Evolutionary conservation across 805 yeast genomes (phyloP).

Genomic region (Sugiyamaella floridensis): DNA sequence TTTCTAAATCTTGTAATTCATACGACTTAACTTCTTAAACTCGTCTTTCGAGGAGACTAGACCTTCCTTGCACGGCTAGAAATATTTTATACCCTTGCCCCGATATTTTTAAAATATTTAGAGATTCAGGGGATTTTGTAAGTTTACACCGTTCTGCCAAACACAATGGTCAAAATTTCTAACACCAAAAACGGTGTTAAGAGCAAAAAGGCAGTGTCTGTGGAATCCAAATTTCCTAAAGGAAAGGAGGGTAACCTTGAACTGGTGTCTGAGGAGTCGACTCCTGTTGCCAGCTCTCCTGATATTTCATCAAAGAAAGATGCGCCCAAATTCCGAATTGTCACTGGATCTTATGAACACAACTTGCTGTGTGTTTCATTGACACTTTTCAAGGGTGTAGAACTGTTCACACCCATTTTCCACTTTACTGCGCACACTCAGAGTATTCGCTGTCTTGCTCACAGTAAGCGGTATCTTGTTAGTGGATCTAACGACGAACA

Average conservation of each 20-base stretch:
- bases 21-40: too few species aligned
- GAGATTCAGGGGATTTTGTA: too few species aligned
- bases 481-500: constrained; percentile 96
- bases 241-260: not conserved
- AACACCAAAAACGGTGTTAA: too few species aligned
- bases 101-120: too few species aligned
- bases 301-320: not conserved
- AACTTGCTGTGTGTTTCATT: constrained; percentile 77
- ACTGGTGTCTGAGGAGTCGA: not conserved
- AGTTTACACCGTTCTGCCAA: too few species aligned
- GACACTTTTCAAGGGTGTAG: constrained; percentile 38
- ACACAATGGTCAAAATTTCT: too few species aligned
- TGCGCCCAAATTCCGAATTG: constrained; percentile 47
- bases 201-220: too few species aligned
- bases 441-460: constrained; percentile 78
- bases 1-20: too few species aligned
- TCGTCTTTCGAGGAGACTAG: too few species aligned
- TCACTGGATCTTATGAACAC: constrained; percentile 96
- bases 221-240: too few species aligned
- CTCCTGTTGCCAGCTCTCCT: not conserved
- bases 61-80: too few species aligned
- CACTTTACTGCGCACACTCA: constrained; percentile 93
- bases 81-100: too few species aligned
- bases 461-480: constrained; percentile 76
- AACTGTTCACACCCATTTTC: constrained; percentile 82